These are phyloP conservation scores for Glebionis coronaria DNA, from an alignment of 129 eudicot species.

Conservation along the genomic window DNA sequence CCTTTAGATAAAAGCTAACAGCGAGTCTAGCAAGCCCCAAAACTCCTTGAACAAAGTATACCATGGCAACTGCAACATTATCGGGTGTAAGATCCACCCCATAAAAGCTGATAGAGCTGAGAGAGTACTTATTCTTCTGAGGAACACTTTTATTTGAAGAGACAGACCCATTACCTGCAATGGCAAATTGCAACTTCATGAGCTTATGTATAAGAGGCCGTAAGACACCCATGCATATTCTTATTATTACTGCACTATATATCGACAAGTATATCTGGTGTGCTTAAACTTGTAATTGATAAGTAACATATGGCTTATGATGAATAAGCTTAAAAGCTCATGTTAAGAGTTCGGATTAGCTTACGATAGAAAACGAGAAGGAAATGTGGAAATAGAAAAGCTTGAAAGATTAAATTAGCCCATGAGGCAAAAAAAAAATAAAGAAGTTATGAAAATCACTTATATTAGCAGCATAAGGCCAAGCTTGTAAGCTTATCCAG, in stretches of 20 bases:
- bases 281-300: too few species aligned
- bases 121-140: conserved; percentile 40
- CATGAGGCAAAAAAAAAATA: too few species aligned
- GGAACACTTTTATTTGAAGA: conserved; percentile 44
- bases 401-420: too few species aligned
- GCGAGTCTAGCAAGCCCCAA: conserved; percentile 95
- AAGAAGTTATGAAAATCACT: too few species aligned
- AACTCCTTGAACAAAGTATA: conserved; percentile 97
- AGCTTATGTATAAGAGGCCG: conserved; percentile 8
- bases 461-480: too few species aligned
- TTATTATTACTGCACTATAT: background rate
- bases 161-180: conserved; percentile 43
- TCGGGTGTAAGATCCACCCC: conserved; percentile 96
- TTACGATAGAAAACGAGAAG: too few species aligned
- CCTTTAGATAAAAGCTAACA: conserved; percentile 91
- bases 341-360: too few species aligned
- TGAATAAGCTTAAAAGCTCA: too few species aligned
- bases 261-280: background rate
- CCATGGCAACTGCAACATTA: conserved; percentile 93
- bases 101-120: conserved; percentile 45
- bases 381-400: too few species aligned
- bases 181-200: conserved; percentile 37
- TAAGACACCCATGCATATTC: background rate
- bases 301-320: too few species aligned
- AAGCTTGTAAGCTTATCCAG: too few species aligned